Base-by-base conservation (phyloP, 192 early-diverging fungal genomes). In the Backusella mclennaniae region DNA sequence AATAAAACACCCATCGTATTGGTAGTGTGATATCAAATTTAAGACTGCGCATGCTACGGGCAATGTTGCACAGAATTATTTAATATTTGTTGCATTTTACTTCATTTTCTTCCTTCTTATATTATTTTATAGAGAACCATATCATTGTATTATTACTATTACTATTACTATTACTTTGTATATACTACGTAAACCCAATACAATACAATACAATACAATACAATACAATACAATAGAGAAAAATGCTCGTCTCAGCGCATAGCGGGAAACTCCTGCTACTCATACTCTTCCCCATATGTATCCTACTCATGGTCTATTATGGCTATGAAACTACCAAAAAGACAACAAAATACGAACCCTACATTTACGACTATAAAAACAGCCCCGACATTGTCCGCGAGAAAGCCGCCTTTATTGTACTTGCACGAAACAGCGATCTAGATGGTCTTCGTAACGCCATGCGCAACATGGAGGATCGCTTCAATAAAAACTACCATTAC, bases 401-500 rank as follows among this genome's bases (percentile, higher is more conserved):
- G 35, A 91, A 90, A 41, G 92, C 89, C 15, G 89, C 86, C 4
- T 92, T 95, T 84, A 88, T 95, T 26, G 87, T 96, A 33, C 82
- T 96, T 5, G 91, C 93, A 19, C 84, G 92, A 4, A 94, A 96
- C 59, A 76, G 76, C 4, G 94, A 96, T 46, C 74, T 93, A 36
- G 75, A 86, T 26, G 90, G 85, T 15, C 81, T 92, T 56, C 74
- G 82, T 3, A 66, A 80, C 7, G 77, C 92, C 0, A 85, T 96
- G 70, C 82, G 77, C 52, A 86, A 93, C 73, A 77, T 95, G 39
- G 93, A 96, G 77, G 90, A 92, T 73, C 84, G 94, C 19, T 96
- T 95, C 84, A 96, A 96, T 76, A 44, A 76, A 35, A 85, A 87
- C 36, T 93, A 89, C 84, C 83, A 92, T 76, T 97, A 96, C 78